phyloP scores from a whole-genome alignment of 2,329 filamentous ascomycete genomes.

The Alternaria triticimaculans region DNA sequence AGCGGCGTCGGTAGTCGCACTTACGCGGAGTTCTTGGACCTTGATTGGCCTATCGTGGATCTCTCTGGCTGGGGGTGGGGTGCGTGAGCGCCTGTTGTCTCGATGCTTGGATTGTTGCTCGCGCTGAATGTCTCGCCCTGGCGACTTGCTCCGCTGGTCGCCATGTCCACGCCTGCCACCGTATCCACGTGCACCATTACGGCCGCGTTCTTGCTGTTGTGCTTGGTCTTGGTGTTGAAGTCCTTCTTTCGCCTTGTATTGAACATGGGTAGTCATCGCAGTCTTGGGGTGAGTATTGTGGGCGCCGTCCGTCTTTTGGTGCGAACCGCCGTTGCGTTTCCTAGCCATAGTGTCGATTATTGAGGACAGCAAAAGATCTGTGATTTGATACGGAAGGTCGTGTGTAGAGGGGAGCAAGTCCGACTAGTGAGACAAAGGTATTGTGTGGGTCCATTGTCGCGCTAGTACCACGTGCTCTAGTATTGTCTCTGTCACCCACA shows the following conservation, averaged over 20 bases:
- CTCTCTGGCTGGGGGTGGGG: background rate
- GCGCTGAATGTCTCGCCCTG: background rate
- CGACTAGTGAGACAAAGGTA: background rate
- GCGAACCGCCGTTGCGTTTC: background rate
- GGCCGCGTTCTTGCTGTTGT: background rate
- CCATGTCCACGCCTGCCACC: background rate
- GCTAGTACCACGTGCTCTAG: background rate
- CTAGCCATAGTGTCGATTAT: background rate
- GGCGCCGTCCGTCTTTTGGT: background rate
- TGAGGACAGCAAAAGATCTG: background rate
- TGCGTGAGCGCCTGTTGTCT: background rate
- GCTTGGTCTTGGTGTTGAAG: background rate
- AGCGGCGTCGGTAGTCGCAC: background rate
- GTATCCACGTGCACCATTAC: background rate
- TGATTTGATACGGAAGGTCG: background rate
- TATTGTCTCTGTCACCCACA: background rate
- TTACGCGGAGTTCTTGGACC: background rate
- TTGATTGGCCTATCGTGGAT: background rate
- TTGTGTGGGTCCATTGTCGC: conserved; percentile 10
- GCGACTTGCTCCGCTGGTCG: background rate
- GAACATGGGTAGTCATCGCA: background rate
- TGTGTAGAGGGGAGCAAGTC: background rate
- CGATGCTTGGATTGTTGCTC: background rate
- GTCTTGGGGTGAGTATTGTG: background rate
- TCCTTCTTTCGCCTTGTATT: background rate